phyloP scores from a whole-genome alignment of 345 rosid genomes.

The Syzygium aqueum region DNA sequence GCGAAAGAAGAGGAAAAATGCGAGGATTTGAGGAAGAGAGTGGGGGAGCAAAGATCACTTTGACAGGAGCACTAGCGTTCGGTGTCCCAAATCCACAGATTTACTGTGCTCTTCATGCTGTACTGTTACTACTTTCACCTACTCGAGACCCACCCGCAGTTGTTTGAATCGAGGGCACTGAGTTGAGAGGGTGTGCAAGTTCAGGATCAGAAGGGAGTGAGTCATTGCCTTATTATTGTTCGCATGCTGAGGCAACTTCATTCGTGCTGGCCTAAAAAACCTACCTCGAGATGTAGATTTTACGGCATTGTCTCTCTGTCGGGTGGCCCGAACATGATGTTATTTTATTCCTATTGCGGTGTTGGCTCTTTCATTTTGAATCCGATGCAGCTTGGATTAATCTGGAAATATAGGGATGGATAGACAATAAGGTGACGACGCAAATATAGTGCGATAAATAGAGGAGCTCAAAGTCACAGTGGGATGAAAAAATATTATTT shows the following conservation, averaged over 20 bases:
- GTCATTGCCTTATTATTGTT: not conserved
- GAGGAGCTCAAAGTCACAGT: no score
- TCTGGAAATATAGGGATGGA: no score
- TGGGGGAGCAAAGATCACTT: not conserved
- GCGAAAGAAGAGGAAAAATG: not conserved
- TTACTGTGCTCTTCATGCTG: not conserved
- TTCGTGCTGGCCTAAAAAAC: fast-evolving
- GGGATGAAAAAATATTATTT: no score
- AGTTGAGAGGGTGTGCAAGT: no score
- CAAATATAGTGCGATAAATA: no score
- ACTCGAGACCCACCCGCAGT: not conserved
- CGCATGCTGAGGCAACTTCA: not conserved
- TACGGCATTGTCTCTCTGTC: not conserved
- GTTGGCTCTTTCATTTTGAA: no score
- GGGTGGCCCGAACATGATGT: fast-evolving
- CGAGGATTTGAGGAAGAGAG: not conserved
- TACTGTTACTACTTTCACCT: no score
- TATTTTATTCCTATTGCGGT: not conserved
- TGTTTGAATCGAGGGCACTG: no score
- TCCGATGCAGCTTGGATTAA: no score
- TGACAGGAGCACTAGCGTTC: not conserved
- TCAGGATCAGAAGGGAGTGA: not conserved
- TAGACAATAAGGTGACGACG: no score
- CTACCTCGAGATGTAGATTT: not conserved
- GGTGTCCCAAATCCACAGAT: not conserved